A percentile compares a stretch with the other conserved stretches of the same genome.
Conservation (phyloP, 2,329 filamentous ascomycete species). For the Apiospora malaysiana region DNA sequence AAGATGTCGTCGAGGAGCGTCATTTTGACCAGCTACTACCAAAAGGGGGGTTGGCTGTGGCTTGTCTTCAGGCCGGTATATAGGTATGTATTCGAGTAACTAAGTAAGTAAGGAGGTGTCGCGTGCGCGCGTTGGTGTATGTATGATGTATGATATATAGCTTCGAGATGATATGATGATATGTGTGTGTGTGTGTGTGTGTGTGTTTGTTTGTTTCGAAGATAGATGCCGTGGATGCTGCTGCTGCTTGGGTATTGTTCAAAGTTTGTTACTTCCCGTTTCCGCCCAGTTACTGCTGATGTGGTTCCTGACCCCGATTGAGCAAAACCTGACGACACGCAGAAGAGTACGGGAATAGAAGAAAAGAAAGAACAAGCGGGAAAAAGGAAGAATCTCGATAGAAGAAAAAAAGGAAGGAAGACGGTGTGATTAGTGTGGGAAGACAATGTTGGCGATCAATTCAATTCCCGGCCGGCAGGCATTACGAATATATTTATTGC, state of each 20-base stretch:
- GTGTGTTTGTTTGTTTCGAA: not conserved
- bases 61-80: not conserved
- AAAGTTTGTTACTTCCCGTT: not conserved
- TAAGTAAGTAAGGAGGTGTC: not conserved
- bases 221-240: not conserved
- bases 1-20: slow-evolving; percentile 29
- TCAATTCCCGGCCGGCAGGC: not conserved
- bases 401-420: not conserved
- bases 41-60: too few species aligned
- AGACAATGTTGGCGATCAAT: slow-evolving; percentile 1
- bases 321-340: slow-evolving; percentile 2
- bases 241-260: not conserved
- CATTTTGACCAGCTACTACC: slow-evolving; percentile 25
- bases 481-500: not conserved
- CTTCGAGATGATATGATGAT: not conserved
- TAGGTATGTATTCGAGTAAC: not conserved
- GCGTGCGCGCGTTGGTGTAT: not conserved
- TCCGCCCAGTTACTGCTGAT: not conserved
- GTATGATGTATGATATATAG: not conserved
- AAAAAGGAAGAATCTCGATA: not conserved
- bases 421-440: not conserved
- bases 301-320: slow-evolving; percentile 16
- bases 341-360: not conserved
- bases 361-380: not conserved
- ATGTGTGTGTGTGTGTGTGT: not conserved